Conservation (phyloP, 169 alveolate genomes). For the Amoebophrya sp. region DNA sequence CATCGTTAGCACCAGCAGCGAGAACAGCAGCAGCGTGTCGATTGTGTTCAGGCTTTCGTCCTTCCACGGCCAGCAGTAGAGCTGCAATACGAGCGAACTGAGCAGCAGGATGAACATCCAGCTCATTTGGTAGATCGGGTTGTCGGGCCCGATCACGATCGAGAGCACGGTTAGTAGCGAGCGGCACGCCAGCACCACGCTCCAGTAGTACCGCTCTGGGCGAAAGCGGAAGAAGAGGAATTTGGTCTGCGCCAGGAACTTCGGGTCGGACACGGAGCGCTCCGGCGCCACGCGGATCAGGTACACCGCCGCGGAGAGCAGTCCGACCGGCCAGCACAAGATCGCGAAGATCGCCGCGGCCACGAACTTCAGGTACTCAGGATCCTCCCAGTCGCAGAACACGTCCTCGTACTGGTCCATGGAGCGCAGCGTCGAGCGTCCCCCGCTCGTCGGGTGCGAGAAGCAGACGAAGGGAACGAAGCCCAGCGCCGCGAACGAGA, state of each 20-base stretch:
- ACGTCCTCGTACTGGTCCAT: neutral
- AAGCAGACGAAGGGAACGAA: neutral
- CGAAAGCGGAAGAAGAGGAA: neutral
- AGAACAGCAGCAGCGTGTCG: neutral
- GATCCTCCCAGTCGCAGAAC: neutral
- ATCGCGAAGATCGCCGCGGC: neutral
- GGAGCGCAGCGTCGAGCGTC: neutral
- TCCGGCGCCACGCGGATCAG: neutral
- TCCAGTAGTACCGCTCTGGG: slow-evolving; percentile 4
- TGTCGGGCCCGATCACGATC: neutral
- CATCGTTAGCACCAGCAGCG: neutral
- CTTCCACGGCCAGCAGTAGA: neutral
- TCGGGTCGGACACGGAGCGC: neutral
- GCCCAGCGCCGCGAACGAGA: neutral
- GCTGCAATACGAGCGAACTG: neutral
- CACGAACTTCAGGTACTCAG: neutral
- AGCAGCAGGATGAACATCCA: neutral
- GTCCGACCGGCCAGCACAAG: neutral
- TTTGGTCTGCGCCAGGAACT: neutral
- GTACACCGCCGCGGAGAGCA: neutral
- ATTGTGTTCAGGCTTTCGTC: neutral
- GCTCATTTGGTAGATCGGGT: neutral
- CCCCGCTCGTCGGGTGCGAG: neutral
- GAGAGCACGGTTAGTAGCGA: neutral
- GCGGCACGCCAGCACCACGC: neutral